Percentiles rank a stretch among this genome's conserved stretches.
These are phyloP conservation scores for Alternaria hordeiaustralica DNA, from an alignment of 2,329 filamentous ascomycete species.

Conservation along the genomic window DNA sequence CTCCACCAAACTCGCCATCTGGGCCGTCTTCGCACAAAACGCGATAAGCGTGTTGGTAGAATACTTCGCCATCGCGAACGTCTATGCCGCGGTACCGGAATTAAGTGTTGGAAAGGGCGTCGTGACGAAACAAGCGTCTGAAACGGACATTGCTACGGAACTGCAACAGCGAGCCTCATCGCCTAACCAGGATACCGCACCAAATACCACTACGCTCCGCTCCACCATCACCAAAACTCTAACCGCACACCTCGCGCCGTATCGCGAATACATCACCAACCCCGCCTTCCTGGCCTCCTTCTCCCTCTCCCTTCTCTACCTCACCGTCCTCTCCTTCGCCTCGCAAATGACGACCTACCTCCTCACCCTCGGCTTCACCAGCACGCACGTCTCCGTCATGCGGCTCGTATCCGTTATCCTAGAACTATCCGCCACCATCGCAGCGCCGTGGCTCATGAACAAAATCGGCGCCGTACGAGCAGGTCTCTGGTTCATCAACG, in stretches of 20 bases:
- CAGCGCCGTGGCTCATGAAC: constrained; percentile 63
- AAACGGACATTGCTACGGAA: constrained; percentile 9
- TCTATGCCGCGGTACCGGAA: constrained; percentile 41
- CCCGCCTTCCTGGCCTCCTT: constrained; percentile 67
- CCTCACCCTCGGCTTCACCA: constrained; percentile 60
- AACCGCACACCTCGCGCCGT: constrained; percentile 23
- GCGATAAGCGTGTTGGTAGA: constrained; percentile 57
- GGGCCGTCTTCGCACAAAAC: constrained; percentile 59
- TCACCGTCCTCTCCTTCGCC: constrained; percentile 54
- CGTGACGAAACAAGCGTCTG: constrained; percentile 3
- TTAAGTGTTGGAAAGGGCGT: constrained; percentile 23
- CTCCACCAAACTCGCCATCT: constrained; percentile 58
- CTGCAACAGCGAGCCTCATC: constrained; percentile 3
- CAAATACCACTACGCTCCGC: constrained; percentile 7
- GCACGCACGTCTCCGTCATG: constrained; percentile 60
- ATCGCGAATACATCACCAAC: constrained; percentile 59
- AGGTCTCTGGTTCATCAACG: constrained; percentile 74
- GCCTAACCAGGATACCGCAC: constrained; percentile 4
- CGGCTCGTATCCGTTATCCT: constrained; percentile 61
- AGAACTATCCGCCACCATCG: constrained; percentile 68
- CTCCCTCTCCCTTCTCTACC: constrained; percentile 64
- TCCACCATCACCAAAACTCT: constrained; percentile 2
- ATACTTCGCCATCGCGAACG: constrained; percentile 61
- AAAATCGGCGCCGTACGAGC: constrained; percentile 62
- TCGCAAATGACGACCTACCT: constrained; percentile 72